Evolutionary conservation across 176 grass and related monocot genomes (phyloP).

Genomic region (Lolium rigidum): DNA sequence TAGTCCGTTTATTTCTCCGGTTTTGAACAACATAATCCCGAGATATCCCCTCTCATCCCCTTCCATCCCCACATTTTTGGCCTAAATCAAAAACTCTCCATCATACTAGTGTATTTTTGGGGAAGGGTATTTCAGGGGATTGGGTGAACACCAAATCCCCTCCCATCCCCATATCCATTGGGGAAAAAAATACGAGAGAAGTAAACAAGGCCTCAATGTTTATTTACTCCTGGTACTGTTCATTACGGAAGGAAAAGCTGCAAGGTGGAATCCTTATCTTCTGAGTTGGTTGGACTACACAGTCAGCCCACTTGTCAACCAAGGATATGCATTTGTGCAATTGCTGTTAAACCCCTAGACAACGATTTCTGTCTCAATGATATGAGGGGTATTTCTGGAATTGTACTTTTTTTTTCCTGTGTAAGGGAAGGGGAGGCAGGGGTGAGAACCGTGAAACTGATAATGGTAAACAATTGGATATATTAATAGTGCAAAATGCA

Average conservation of each 20-base stretch:
- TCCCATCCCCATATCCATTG: too few relatives aligned
- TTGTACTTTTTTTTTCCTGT: neutral
- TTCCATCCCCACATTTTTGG: too few relatives aligned
- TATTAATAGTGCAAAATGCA: neutral
- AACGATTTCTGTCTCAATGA: neutral
- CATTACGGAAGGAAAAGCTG: constrained; percentile 9
- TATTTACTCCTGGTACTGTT: neutral
- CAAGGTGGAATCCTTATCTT: constrained; percentile 39
- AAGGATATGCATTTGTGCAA: constrained; percentile 18
- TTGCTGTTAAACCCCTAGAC: constrained; percentile 29
- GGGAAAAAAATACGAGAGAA: too few relatives aligned
- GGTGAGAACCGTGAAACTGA: neutral
- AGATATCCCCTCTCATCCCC: too few relatives aligned
- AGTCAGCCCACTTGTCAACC: constrained; percentile 18
- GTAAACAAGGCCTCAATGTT: too few relatives aligned
- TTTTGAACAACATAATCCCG: too few relatives aligned
- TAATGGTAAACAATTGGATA: neutral
- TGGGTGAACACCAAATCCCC: too few relatives aligned
- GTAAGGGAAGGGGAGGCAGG: neutral
- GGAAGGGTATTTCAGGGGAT: too few relatives aligned
- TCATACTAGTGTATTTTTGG: too few relatives aligned
- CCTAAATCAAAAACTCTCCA: too few relatives aligned
- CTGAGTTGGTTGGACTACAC: constrained; percentile 5
- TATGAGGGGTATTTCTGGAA: constrained; percentile 30
- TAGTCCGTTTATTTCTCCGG: too few relatives aligned